These are phyloP conservation scores for Rhizopus stolonifer DNA, from an alignment of 371 early-diverging fungal genomes.

Conservation along the genomic window DNA sequence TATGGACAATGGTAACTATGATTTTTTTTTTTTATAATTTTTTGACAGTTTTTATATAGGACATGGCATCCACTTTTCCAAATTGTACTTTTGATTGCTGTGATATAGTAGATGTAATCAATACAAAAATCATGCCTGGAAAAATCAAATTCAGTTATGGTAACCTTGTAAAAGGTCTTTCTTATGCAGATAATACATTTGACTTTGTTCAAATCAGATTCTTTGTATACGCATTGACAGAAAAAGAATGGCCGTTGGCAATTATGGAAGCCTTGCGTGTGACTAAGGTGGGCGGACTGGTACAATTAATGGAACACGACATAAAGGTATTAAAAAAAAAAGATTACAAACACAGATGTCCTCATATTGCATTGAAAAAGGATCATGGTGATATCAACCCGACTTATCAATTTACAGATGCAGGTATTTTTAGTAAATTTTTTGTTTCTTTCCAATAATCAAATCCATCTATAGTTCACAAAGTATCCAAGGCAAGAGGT, in stretches of 20 bases:
- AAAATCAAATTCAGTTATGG: conserved; percentile 26
- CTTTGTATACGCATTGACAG: conserved; percentile 6
- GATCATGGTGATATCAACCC: too few species aligned
- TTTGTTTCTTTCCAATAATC: too few species aligned
- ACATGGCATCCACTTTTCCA: conserved; percentile 35
- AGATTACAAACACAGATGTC: not conserved
- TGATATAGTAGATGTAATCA: conserved; percentile 24
- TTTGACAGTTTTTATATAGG: conserved; percentile 20
- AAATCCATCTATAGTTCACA: too few species aligned
- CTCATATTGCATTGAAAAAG: too few species aligned
- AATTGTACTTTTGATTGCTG: conserved; percentile 27
- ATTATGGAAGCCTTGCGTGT: conserved; percentile 28
- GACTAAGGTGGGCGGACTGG: conserved; percentile 36
- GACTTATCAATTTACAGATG: too few species aligned
- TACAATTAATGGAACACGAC: conserved; percentile 33
- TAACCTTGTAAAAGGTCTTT: conserved; percentile 31
- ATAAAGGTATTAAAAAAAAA: conserved; percentile 1
- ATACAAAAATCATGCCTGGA: conserved; percentile 4
- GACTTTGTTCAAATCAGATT: conserved; percentile 9
- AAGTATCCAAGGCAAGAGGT: too few species aligned
- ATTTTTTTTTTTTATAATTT: conserved; percentile 19
- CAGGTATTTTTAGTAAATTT: too few species aligned
- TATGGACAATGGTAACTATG: conserved; percentile 41
- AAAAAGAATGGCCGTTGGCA: conserved; percentile 30
- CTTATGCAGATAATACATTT: conserved; percentile 9